Base-by-base conservation (phyloP, 495 filamentous ascomycete species). In the Xylaria curta region DNA sequence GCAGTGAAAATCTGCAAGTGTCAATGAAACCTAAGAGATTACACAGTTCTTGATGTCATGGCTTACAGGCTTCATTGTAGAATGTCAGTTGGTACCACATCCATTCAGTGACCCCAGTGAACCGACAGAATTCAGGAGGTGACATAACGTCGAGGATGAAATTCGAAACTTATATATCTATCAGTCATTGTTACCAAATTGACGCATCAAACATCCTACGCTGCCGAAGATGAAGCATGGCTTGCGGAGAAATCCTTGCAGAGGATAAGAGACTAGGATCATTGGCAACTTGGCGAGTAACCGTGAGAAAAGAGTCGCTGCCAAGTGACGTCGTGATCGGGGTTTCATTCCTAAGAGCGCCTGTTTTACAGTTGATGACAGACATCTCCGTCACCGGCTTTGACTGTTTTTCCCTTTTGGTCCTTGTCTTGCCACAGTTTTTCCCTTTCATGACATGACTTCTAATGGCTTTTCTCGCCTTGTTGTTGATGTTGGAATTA, bases 371-470 rank as follows among this genome's bases (percentile, higher is more conserved):
- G 12, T 42, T 42, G n/a, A 24, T 26, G 33, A 21, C 58, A 36
- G 54, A 47, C 2, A 33, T 40, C 15, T 33, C 36, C n/a, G 24
- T 54, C 58, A 40, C 33, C 13, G 54, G 28, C 3, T n/a, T 40
- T 42, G 12, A n/a, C 26, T 33, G 51, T 60, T 51, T 59, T 60
- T 42, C 38, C 40, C 40, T 69, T 56, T 19, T 38, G 9, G 71
- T 9, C 28, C 56, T 61, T 49, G 42, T 63, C 61, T 76, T 78
- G 36, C 78, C 78, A 26, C 42, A 49, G 72, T 78, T 80, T 47
- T 78, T 76, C 38, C 78, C 76, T 68, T 72, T 80, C 78, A 78
- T 80, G 26, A 78, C 78, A 76, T 80, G 78, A 26, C 76, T 72
- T 24, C 78, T 75, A 33, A 77, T 77, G 9, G 46, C 66, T 46